phyloP scores from a whole-genome alignment of 1,139 yeast genomes.

The Nakaseomyces delphensis region DNA sequence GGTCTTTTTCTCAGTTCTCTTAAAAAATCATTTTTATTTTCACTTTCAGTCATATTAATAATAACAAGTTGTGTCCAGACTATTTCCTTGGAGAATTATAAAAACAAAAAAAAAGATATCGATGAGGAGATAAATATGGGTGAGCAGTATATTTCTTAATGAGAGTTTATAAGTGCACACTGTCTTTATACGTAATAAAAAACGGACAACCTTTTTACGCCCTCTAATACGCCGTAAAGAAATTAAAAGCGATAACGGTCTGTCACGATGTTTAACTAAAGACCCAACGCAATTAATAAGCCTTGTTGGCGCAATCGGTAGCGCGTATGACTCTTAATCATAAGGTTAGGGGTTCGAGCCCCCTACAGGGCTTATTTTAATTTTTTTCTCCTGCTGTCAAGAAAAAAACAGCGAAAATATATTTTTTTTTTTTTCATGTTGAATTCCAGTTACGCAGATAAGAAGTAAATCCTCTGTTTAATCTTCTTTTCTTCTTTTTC shows the following conservation, averaged over 20 bases:
- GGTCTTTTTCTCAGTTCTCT: no score
- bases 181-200: no score
- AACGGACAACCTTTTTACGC: no score
- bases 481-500: neutral
- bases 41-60: neutral
- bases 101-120: no score
- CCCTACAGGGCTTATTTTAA: slow-evolving; percentile 36
- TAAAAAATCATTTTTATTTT: neutral
- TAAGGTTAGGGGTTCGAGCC: slow-evolving; percentile 41
- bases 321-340: slow-evolving; percentile 42
- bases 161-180: no score
- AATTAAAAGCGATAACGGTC: no score
- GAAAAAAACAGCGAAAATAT: no score
- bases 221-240: no score
- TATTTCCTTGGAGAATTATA: neutral
- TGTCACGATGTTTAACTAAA: neutral
- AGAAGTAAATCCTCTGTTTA: no score
- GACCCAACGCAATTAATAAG: slow-evolving; percentile 13
- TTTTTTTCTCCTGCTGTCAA: slow-evolving; percentile 5
- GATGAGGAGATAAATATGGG: no score
- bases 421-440: no score
- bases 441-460: neutral
- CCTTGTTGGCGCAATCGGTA: slow-evolving; percentile 43
- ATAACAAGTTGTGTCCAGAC: neutral
- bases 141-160: no score